Conservation (phyloP, 129 eudicot species). For the Escallonia herrerae region DNA sequence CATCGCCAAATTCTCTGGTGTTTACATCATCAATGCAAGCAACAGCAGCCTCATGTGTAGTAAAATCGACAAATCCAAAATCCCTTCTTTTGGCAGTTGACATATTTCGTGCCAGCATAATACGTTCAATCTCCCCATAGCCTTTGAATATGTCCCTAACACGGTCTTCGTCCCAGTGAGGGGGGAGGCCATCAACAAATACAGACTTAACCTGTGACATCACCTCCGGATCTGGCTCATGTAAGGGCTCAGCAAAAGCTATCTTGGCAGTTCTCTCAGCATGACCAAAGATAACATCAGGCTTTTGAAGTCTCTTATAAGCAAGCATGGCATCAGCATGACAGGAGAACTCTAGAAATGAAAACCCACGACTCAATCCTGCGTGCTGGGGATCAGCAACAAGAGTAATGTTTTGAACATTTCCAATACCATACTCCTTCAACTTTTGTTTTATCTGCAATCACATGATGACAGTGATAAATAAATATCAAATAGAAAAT, state of each 20-base stretch:
- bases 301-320: slow-evolving; percentile 76
- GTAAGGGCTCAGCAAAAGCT: slow-evolving; percentile 83
- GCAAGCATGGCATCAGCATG: slow-evolving; percentile 85
- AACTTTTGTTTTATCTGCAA: slow-evolving; percentile 64
- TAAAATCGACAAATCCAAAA: slow-evolving; percentile 78
- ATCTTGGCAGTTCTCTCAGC: slow-evolving; percentile 72
- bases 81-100: slow-evolving; percentile 76
- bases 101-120: slow-evolving; percentile 68
- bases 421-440: slow-evolving; percentile 54
- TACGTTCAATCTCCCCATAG: slow-evolving; percentile 65
- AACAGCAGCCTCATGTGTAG: slow-evolving; percentile 70
- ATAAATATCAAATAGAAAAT: not conserved
- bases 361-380: slow-evolving; percentile 81
- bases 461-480: slow-evolving; percentile 9
- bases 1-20: slow-evolving; percentile 52
- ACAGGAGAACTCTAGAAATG: slow-evolving; percentile 65
- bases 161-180: slow-evolving; percentile 75
- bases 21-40: slow-evolving; percentile 61
- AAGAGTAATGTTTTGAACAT: slow-evolving; percentile 57
- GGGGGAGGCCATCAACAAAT: slow-evolving; percentile 78
- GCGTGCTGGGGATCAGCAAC: slow-evolving; percentile 58
- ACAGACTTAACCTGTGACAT: slow-evolving; percentile 78
- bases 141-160: slow-evolving; percentile 49
- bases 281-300: slow-evolving; percentile 77
- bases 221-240: slow-evolving; percentile 70